These are phyloP conservation scores for Picea glauca DNA, from an alignment of 75 land plant species.

Conservation along the genomic window DNA sequence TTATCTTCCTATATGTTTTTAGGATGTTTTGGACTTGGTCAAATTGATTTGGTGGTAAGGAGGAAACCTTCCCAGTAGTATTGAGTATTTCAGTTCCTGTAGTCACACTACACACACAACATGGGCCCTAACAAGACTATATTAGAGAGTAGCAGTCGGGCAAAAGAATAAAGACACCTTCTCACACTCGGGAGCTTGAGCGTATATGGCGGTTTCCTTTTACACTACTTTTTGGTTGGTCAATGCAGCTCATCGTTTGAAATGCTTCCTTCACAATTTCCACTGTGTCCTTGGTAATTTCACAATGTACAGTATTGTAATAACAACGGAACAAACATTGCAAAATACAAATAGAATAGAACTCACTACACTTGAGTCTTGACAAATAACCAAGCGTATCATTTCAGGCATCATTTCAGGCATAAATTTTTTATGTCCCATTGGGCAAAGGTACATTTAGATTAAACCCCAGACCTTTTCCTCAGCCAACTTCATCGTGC, in stretches of 20 bases:
- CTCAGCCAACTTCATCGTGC: slow-evolving; percentile 71
- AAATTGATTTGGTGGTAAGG: not conserved
- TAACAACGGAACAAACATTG: not conserved
- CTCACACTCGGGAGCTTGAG: not conserved
- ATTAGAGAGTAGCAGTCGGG: no score
- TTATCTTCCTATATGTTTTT: not conserved
- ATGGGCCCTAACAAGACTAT: no score
- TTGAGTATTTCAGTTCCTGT: not conserved
- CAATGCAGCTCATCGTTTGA: not conserved
- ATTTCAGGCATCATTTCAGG: slow-evolving; percentile 72
- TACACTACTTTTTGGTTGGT: not conserved
- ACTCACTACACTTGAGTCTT: slow-evolving; percentile 87
- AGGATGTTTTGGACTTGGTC: not conserved
- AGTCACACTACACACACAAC: no score
- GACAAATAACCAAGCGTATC: slow-evolving; percentile 70
- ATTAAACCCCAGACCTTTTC: slow-evolving; percentile 71
- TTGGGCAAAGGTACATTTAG: slow-evolving; percentile 82
- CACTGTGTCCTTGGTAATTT: not conserved
- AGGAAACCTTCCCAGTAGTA: not conserved
- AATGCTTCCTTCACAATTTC: not conserved
- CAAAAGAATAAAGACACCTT: not conserved
- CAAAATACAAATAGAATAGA: not conserved
- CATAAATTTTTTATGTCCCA: slow-evolving; percentile 59
- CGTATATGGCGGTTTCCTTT: not conserved
- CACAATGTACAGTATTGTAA: not conserved